Percentiles rank a stretch among this genome's conserved stretches.
phyloP scores from a whole-genome alignment of 2,329 filamentous ascomycete species.

The Scytalidium sp. region DNA sequence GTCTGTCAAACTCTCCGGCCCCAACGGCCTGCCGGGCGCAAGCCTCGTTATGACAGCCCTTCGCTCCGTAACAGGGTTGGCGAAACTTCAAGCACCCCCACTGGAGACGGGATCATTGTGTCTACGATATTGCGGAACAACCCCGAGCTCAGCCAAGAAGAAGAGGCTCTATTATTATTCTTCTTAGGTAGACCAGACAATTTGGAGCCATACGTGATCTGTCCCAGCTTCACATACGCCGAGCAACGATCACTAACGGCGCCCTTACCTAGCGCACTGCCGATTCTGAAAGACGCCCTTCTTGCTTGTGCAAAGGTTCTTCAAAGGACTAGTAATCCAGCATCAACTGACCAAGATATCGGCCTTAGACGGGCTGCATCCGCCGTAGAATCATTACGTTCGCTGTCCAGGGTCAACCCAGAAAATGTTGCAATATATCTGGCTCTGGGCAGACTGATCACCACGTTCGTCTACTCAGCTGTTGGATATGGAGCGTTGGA shows the following conservation, averaged over 20 bases:
- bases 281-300: constrained; percentile 23
- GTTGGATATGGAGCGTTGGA: constrained; percentile 24
- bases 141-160: constrained; percentile 9
- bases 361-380: constrained; percentile 14
- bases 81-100: neutral
- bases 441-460: constrained; percentile 18
- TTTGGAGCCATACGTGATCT: constrained; percentile 17
- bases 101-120: neutral
- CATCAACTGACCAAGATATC: constrained; percentile 4
- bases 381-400: constrained; percentile 20
- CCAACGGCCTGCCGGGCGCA: constrained; percentile 14
- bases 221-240: constrained; percentile 18
- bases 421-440: constrained; percentile 20
- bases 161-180: constrained; percentile 20
- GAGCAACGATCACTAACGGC: constrained; percentile 14
- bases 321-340: constrained; percentile 9
- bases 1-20: constrained; percentile 17
- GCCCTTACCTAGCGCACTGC: constrained; percentile 13
- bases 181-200: constrained; percentile 17
- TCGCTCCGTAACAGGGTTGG: neutral
- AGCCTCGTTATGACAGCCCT: constrained; percentile 9
- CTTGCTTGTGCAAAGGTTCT: constrained; percentile 24
- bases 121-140: neutral
- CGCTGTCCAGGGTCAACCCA: constrained; percentile 15
- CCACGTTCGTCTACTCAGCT: constrained; percentile 21